These are phyloP conservation scores for Phaeosphaeria sp. DNA, from an alignment of 2,329 filamentous ascomycete species.

Conservation along the genomic window DNA sequence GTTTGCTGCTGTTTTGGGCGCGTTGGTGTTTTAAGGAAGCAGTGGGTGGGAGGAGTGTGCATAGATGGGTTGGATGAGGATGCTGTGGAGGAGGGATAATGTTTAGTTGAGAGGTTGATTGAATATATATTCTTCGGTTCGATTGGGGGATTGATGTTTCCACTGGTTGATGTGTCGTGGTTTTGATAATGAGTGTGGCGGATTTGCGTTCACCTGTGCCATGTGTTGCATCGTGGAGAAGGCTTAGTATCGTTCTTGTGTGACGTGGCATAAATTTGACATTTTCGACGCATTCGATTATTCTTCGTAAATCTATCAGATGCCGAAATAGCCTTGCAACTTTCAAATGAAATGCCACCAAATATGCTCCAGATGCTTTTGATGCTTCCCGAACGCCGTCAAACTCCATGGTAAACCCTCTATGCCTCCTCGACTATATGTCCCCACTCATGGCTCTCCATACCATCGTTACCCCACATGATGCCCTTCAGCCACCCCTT, in stretches of 20 bases:
- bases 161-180: not conserved
- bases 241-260: too few relatives aligned
- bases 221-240: too few relatives aligned
- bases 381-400: not conserved
- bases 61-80: not conserved
- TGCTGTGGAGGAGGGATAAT: not conserved
- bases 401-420: not conserved
- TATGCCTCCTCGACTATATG: slow-evolving; percentile 50
- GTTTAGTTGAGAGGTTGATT: not conserved
- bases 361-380: not conserved
- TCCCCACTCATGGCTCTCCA: slow-evolving; percentile 56
- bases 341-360: not conserved
- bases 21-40: slow-evolving; percentile 22
- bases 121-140: not conserved
- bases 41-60: not conserved
- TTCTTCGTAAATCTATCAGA: not conserved
- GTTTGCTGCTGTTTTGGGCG: slow-evolving; percentile 23
- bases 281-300: too few relatives aligned
- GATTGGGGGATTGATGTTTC: not conserved
- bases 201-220: too few relatives aligned
- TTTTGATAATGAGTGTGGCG: too few relatives aligned
- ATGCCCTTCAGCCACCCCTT: slow-evolving; percentile 57
- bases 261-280: too few relatives aligned
- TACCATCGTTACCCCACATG: slow-evolving; percentile 55
- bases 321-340: not conserved